These are phyloP conservation scores for Cardiosporidium cionae DNA, from an alignment of 169 alveolate species.

Conservation along the genomic window DNA sequence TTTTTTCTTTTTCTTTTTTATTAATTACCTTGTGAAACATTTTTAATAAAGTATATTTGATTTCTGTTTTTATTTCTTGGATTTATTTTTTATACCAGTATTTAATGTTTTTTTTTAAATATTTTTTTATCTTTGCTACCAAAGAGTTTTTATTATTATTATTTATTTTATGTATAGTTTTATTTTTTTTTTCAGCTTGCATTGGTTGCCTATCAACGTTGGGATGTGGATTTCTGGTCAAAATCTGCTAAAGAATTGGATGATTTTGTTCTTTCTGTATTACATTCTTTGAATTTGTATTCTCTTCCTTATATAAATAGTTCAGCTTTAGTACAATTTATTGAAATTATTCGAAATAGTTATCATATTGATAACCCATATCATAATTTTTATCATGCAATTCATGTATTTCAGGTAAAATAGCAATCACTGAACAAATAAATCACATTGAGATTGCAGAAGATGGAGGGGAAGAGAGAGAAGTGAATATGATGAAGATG, in stretches of 20 bases:
- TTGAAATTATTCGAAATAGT: slow-evolving; percentile 25
- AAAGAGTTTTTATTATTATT: not conserved
- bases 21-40: not conserved
- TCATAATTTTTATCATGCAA: slow-evolving; percentile 35
- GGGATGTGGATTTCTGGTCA: slow-evolving; percentile 27
- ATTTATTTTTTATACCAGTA: no score
- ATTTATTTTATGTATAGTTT: not conserved
- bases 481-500: no score
- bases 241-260: slow-evolving; percentile 24
- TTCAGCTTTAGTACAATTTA: slow-evolving; percentile 5
- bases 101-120: not conserved
- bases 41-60: not conserved
- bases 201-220: slow-evolving; percentile 18
- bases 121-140: not conserved
- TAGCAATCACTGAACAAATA: not conserved
- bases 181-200: slow-evolving; percentile 2
- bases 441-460: not conserved
- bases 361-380: slow-evolving; percentile 40
- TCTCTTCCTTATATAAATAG: slow-evolving; percentile 17
- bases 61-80: not conserved
- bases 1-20: not conserved
- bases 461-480: no score
- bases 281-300: slow-evolving; percentile 19
- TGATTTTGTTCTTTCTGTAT: slow-evolving; percentile 14
- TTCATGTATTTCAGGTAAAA: slow-evolving; percentile 29